These are phyloP conservation scores for Adansonia rubrostipa DNA, from an alignment of 441 rosid species.

Conservation along the genomic window DNA sequence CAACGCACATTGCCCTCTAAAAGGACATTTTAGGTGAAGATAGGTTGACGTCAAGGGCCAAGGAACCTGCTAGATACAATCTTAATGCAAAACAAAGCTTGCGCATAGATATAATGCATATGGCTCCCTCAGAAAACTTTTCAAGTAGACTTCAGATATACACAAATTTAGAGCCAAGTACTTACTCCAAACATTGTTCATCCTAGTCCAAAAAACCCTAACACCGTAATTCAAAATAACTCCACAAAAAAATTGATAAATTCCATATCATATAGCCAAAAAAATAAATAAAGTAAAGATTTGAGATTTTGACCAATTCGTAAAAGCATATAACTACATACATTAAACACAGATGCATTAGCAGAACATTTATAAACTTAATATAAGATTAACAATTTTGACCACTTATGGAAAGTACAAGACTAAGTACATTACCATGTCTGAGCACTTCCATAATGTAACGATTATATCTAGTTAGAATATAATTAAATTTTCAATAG, in stretches of 20 bases:
- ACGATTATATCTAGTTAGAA: neutral
- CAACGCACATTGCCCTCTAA: neutral
- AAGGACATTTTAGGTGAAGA: neutral
- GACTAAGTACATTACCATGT: neutral
- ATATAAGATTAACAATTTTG: neutral
- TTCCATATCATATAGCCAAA: neutral
- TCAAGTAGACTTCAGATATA: neutral
- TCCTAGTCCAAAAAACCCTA: neutral
- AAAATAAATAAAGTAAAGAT: neutral
- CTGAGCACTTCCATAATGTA: neutral
- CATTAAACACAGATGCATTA: neutral
- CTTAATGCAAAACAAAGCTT: constrained; percentile 4
- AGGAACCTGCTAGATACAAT: neutral
- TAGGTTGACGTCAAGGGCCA: neutral
- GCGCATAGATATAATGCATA: neutral
- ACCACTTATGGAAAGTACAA: neutral
- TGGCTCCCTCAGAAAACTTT: neutral
- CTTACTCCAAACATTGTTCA: neutral
- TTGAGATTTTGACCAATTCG: neutral
- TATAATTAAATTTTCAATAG: neutral
- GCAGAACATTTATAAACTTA: constrained; percentile 9
- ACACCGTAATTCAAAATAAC: neutral
- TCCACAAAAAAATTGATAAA: neutral
- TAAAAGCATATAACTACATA: neutral
- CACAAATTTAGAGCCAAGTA: neutral